Percentiles rank a stretch among this genome's conserved stretches.
Conservation (phyloP, 306 rosid species). For the Acmispon strigosus region DNA sequence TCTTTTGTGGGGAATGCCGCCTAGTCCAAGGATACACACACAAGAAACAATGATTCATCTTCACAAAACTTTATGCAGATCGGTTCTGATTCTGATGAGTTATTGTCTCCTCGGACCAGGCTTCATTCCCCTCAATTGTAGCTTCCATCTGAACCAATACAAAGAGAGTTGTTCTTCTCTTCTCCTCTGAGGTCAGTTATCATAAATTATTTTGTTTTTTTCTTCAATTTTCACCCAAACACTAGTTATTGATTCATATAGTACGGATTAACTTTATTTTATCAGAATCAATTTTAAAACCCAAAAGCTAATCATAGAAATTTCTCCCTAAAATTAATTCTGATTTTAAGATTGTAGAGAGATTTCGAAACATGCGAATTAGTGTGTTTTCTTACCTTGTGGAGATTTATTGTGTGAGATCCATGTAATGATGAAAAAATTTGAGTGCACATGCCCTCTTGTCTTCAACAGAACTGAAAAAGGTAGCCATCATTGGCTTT, state of each 20-base stretch:
- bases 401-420: neutral
- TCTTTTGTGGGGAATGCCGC: conserved; percentile 58
- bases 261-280: too few relatives aligned
- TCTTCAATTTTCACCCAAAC: too few relatives aligned
- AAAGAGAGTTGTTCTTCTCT: neutral
- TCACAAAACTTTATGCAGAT: neutral
- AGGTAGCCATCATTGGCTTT: conserved; percentile 31
- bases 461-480: conserved; percentile 20
- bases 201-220: neutral
- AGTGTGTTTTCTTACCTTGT: neutral
- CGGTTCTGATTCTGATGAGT: too few relatives aligned
- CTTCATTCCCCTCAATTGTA: conserved; percentile 76
- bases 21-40: conserved; percentile 43
- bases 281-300: neutral
- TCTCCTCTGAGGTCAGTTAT: neutral
- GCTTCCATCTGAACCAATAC: conserved; percentile 25
- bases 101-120: conserved; percentile 64
- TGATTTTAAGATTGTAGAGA: too few relatives aligned
- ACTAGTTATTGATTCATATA: too few relatives aligned
- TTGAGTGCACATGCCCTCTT: conserved; percentile 23
- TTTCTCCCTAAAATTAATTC: too few relatives aligned
- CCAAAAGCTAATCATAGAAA: too few relatives aligned
- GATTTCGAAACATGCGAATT: too few relatives aligned
- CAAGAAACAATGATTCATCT: too few relatives aligned
- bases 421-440: conserved; percentile 33